Evolutionary conservation across 2,329 filamentous ascomycete species (phyloP), one percentile per base, ranked within the genome.

Genomic region (Escovopsis sp.): DNA sequence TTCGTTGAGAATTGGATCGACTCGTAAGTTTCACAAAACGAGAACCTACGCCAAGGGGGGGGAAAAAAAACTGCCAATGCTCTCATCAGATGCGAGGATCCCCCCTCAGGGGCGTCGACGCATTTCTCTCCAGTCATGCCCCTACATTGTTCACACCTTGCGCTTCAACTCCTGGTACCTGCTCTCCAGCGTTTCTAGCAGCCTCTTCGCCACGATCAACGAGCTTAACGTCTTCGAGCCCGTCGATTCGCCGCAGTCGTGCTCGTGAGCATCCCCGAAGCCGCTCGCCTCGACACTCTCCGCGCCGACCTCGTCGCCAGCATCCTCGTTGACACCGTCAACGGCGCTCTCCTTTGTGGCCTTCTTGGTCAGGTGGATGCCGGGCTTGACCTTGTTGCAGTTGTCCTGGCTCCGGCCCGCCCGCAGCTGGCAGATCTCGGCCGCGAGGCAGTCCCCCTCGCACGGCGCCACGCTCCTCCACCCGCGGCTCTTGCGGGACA

Each of bases 391-490:
- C 28, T 53, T 53, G 32, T 58, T 59, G 54, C 73, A 75, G 52
- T 72, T 73, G 51, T 72, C 64, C 55, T 75, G 64, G 26, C 67
- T 62, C 37, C 73, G 62, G 8, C 61, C 70, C 1, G 66, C 70
- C n/a, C 72, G 61, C 26, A 77, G 50, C 48, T 66, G 61, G 50
- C 73, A 77, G 7, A 77, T 67, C 52, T 73, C 67, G 3, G 54
- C 47, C 2, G 49, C 54, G 46, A 59, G 59, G 50, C 71, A 74
- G 6, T 59, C 56, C 2, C 55, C 65, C 1, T 53, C 56, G 47
- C 72, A 75, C 18, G 51, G 45, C 4, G 57, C 56, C 6, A 30
- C 28, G 4, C 59, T 53, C 5, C 57, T 56, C 57, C 63, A 69
- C 4, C 69, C 69, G 6, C 73, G 63, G 9, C 60, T 64, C 45